These are phyloP conservation scores for Fusarium nodosum DNA, from an alignment of 2,329 filamentous ascomycete genomes.

Conservation along the genomic window DNA sequence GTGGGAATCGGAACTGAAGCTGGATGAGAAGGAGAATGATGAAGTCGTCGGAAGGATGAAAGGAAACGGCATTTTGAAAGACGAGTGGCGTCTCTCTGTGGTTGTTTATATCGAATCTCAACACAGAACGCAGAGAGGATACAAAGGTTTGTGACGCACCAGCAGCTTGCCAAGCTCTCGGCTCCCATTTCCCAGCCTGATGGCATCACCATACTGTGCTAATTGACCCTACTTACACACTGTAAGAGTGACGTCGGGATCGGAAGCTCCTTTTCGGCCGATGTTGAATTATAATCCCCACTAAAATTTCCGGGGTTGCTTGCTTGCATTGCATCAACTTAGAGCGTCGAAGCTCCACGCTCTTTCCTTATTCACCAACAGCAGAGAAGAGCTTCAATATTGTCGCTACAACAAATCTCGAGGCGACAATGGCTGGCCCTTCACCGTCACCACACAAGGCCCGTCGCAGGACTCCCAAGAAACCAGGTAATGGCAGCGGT, in stretches of 20 bases:
- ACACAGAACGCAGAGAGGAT: neutral
- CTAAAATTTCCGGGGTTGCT: slow-evolving; percentile 42
- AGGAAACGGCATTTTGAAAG: slow-evolving; percentile 82
- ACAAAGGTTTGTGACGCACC: slow-evolving; percentile 18
- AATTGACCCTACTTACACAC: neutral
- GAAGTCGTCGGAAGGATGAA: slow-evolving; percentile 93
- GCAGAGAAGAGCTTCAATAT: slow-evolving; percentile 21
- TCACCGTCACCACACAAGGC: slow-evolving; percentile 71
- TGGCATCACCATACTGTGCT: slow-evolving; percentile 47
- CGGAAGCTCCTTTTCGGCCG: slow-evolving; percentile 43
- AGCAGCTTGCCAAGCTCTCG: slow-evolving; percentile 42
- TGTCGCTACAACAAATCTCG: slow-evolving; percentile 32
- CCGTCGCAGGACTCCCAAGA: slow-evolving; percentile 67
- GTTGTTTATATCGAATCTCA: neutral
- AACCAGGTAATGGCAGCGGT: slow-evolving; percentile 56
- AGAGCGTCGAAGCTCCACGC: slow-evolving; percentile 36
- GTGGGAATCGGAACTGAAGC: slow-evolving; percentile 83
- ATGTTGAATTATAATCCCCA: slow-evolving; percentile 31
- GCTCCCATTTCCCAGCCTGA: slow-evolving; percentile 18
- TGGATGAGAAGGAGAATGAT: slow-evolving; percentile 82
- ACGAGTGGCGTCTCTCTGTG: neutral
- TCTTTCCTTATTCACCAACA: slow-evolving; percentile 36
- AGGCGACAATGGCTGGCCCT: slow-evolving; percentile 64
- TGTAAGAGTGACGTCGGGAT: slow-evolving; percentile 34
- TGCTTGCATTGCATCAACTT: slow-evolving; percentile 18